Evolutionary conservation across 768 basidiomycete species (phyloP).

Genomic region (Rhodocollybia butyracea): DNA sequence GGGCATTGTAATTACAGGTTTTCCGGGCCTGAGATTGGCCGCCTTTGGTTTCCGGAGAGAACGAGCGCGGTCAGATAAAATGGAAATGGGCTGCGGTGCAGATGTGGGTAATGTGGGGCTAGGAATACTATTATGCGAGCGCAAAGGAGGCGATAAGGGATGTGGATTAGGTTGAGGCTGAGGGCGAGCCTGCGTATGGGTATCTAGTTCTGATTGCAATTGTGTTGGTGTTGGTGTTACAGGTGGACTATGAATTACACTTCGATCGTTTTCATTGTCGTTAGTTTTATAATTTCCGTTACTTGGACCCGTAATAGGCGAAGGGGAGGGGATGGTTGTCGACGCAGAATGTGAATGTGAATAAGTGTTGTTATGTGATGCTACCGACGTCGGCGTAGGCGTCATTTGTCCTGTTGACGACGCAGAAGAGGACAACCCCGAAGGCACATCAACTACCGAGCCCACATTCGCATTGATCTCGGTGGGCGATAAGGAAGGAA

Average conservation of each 20-base stretch:
- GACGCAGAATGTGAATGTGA: conserved; percentile 49
- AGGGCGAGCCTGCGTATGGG: neutral
- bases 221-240: conserved; percentile 17
- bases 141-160: too few relatives aligned
- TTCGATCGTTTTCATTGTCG: conserved; percentile 9
- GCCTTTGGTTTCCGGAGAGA: too few relatives aligned
- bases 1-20: too few relatives aligned
- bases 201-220: neutral
- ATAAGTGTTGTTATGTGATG: conserved; percentile 40
- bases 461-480: conserved; percentile 24
- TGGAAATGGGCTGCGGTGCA: too few relatives aligned
- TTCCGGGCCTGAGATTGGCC: too few relatives aligned
- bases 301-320: conserved; percentile 19
- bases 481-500: conserved; percentile 37
- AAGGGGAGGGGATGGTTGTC: conserved; percentile 44
- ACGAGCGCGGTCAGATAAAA: too few relatives aligned
- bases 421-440: conserved; percentile 22
- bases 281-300: neutral
- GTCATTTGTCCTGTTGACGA: conserved; percentile 37
- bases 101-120: too few relatives aligned
- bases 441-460: conserved; percentile 12
- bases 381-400: conserved; percentile 30
- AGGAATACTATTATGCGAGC: too few relatives aligned
- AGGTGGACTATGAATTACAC: conserved; percentile 16
- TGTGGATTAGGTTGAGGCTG: neutral